Conservation (phyloP, 495 filamentous ascomycete genomes). For the Pyronema omphalodes region DNA sequence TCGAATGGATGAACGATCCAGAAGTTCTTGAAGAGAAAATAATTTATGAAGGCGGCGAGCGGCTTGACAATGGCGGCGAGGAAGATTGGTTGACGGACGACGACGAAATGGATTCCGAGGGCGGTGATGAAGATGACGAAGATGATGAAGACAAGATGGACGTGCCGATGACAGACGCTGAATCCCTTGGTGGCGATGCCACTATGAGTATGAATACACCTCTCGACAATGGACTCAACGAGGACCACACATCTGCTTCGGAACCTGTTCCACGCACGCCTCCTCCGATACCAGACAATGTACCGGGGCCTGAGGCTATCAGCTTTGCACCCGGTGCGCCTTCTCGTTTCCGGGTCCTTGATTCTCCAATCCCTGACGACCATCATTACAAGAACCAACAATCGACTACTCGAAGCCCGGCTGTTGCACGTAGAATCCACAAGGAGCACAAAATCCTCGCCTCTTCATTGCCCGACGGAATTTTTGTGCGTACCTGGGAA, state of each 20-base stretch:
- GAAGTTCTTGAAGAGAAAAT: constrained; percentile 24
- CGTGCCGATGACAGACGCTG: neutral
- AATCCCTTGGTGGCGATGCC: neutral
- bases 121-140: constrained; percentile 6
- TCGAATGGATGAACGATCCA: constrained; percentile 21
- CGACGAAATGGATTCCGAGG: constrained; percentile 11
- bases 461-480: constrained; percentile 35
- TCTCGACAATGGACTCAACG: neutral
- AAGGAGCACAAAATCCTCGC: constrained; percentile 41
- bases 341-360: constrained; percentile 29
- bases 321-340: constrained; percentile 21
- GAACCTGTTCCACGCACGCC: constrained; percentile 4
- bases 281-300: constrained; percentile 10
- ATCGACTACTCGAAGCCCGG: constrained; percentile 5
- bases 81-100: constrained; percentile 29
- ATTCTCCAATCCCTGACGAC: constrained; percentile 28
- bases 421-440: constrained; percentile 30
- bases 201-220: neutral
- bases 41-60: constrained; percentile 27
- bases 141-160: neutral
- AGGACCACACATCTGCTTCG: neutral
- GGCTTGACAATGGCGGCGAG: constrained; percentile 25
- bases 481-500: constrained; percentile 43
- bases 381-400: constrained; percentile 30
- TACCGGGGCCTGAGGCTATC: constrained; percentile 18